Conservation (phyloP, 2,329 filamentous ascomycete genomes). For the Samsoniella hepiali region DNA sequence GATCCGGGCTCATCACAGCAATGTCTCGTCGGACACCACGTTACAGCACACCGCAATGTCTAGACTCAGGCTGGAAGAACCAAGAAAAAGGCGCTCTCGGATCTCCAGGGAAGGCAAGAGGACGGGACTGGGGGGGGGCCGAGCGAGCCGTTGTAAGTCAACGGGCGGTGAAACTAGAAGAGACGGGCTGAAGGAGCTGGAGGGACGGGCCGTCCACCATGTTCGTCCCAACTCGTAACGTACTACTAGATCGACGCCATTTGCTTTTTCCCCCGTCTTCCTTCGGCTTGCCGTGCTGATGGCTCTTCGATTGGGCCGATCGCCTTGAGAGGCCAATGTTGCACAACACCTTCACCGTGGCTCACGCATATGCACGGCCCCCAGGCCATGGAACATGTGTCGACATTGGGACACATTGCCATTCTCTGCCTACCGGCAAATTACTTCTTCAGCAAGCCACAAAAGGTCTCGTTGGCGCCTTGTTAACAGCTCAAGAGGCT, state of each 20-base stretch:
- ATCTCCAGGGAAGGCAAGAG: no score
- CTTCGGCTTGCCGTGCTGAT: neutral
- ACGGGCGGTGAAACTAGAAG: no score
- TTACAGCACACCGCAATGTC: neutral
- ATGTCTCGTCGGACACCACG: neutral
- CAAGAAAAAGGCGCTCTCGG: no score
- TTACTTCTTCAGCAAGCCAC: neutral
- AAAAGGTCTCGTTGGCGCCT: neutral
- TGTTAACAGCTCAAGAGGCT: neutral
- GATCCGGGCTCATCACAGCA: neutral
- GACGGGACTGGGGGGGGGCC: neutral
- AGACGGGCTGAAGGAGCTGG: neutral
- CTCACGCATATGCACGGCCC: neutral
- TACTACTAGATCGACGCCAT: neutral
- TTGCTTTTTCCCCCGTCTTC: neutral
- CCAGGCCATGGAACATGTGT: neutral
- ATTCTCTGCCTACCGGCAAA: neutral
- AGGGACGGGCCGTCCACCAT: neutral
- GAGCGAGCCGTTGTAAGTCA: neutral
- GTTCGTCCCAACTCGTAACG: neutral
- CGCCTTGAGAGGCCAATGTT: neutral
- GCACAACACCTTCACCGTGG: no score
- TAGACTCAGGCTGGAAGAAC: no score
- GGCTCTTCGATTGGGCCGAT: neutral
- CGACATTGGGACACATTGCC: neutral